Conservation (phyloP, 331 rosid species). For the Pyracantha coccinea region DNA sequence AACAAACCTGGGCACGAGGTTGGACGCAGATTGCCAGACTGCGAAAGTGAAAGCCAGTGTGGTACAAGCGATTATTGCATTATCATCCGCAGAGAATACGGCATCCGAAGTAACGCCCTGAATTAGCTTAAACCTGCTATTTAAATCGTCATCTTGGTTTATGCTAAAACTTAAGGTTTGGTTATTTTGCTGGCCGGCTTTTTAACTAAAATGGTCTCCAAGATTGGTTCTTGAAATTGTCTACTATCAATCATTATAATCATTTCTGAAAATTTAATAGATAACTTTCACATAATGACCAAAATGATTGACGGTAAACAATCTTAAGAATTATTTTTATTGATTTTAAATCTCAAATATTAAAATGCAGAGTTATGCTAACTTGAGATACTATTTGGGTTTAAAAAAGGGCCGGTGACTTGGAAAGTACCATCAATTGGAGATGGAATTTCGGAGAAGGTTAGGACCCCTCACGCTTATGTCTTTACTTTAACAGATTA, state of each 20-base stretch:
- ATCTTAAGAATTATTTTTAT: no score
- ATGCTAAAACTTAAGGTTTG: slow-evolving; percentile 28
- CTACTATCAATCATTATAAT: no score
- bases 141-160: slow-evolving; percentile 23
- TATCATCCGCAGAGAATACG: slow-evolving; percentile 47
- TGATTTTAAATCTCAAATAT: no score
- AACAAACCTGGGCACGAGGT: slow-evolving; percentile 51
- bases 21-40: slow-evolving; percentile 44
- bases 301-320: no score
- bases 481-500: no score
- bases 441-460: slow-evolving; percentile 22
- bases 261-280: no score
- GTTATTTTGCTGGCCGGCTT: not conserved
- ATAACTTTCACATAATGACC: no score
- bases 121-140: slow-evolving; percentile 35
- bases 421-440: slow-evolving; percentile 20
- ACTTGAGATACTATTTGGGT: no score
- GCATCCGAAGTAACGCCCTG: slow-evolving; percentile 25
- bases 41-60: slow-evolving; percentile 44
- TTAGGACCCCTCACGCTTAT: no score
- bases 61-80: slow-evolving; percentile 45
- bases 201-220: no score
- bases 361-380: no score
- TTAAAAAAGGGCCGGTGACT: slow-evolving; percentile 8
- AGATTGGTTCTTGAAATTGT: no score